Conservation (phyloP, 352 stramenopile species). For the Phytopythium chamaehyphon region DNA sequence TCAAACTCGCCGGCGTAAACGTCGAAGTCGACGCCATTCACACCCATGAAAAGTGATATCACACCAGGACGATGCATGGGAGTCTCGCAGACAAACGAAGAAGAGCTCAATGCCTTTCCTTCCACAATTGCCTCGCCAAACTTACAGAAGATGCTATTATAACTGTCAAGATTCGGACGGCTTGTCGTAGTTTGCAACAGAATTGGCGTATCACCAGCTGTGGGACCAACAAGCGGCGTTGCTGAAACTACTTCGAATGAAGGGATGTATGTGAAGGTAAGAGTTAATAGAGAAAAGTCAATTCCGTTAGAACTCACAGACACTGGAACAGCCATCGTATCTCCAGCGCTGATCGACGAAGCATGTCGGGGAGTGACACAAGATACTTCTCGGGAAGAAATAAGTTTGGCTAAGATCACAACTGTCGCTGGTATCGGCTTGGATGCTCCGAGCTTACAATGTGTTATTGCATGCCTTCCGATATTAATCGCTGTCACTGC, state of each 20-base stretch:
- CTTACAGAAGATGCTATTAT: slow-evolving; percentile 35
- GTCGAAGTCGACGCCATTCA: slow-evolving; percentile 55
- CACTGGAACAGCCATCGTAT: slow-evolving; percentile 16
- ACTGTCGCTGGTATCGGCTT: slow-evolving; percentile 6
- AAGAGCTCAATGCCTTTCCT: slow-evolving; percentile 12
- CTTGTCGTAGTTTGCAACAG: slow-evolving; percentile 11
- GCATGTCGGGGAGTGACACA: slow-evolving; percentile 21
- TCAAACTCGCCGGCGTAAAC: slow-evolving; percentile 37
- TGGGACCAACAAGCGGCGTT: slow-evolving; percentile 41
- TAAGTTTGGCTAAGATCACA: not conserved
- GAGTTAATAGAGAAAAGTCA: slow-evolving; percentile 26
- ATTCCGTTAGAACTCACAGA: slow-evolving; percentile 26
- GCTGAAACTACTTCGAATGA: slow-evolving; percentile 30
- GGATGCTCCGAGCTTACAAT: slow-evolving; percentile 31
- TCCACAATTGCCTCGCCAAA: slow-evolving; percentile 45
- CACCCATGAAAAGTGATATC: slow-evolving; percentile 31
- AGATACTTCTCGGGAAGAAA: slow-evolving; percentile 4
- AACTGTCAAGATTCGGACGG: slow-evolving; percentile 12
- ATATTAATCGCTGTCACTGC: slow-evolving; percentile 2
- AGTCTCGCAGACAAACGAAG: slow-evolving; percentile 24
- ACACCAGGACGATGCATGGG: slow-evolving; percentile 7
- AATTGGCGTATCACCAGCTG: slow-evolving; percentile 54
- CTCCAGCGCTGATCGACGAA: slow-evolving; percentile 14
- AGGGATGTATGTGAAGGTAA: slow-evolving; percentile 41
- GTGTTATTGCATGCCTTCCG: slow-evolving; percentile 9